These are phyloP conservation scores for Auricularia heimuer DNA, from an alignment of 768 basidiomycete species.

Conservation along the genomic window DNA sequence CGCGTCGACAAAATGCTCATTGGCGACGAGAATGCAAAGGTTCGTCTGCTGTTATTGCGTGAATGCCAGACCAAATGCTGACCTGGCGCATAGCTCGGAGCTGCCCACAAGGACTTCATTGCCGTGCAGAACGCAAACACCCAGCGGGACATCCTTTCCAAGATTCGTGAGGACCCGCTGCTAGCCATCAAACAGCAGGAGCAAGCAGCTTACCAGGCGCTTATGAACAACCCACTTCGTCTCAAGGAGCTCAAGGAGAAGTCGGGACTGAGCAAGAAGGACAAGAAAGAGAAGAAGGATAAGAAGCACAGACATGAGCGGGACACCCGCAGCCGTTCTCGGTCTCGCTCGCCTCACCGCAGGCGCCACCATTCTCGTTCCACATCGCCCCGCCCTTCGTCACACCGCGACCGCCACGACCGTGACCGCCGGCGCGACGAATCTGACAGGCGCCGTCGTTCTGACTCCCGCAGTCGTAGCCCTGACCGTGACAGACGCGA, in stretches of 20 bases:
- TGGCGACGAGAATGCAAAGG: constrained; percentile 87
- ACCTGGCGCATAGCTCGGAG: constrained; percentile 50
- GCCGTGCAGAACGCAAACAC: constrained; percentile 92
- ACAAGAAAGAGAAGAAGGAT: constrained; percentile 49
- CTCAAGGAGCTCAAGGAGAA: constrained; percentile 72
- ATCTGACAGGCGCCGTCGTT: constrained; percentile 5
- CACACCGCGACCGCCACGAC: constrained; percentile 21
- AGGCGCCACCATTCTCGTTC: constrained; percentile 39
- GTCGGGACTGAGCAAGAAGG: constrained; percentile 64
- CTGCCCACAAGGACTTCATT: constrained; percentile 85
- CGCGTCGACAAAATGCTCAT: constrained; percentile 92
- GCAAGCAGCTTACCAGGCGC: constrained; percentile 80
- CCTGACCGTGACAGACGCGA: constrained; percentile 16
- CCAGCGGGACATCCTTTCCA: constrained; percentile 76
- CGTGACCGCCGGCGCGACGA: constrained; percentile 18
- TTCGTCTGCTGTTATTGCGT: constrained; percentile 18
- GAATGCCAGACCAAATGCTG: constrained; percentile 5
- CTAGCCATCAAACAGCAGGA: constrained; percentile 98
- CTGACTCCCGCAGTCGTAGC: constrained; percentile 1
- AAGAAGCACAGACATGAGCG: constrained; percentile 27
- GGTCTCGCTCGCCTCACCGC: constrained; percentile 33
- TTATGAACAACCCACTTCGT: constrained; percentile 79
- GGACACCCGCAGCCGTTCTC: constrained; percentile 20
- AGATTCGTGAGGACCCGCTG: constrained; percentile 93
- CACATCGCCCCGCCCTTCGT: constrained; percentile 27